Evolutionary conservation across 257 asterid genomes (phyloP), one percentile per base, ranked within the genome.

Genomic region (Gentiana macrophylla): DNA sequence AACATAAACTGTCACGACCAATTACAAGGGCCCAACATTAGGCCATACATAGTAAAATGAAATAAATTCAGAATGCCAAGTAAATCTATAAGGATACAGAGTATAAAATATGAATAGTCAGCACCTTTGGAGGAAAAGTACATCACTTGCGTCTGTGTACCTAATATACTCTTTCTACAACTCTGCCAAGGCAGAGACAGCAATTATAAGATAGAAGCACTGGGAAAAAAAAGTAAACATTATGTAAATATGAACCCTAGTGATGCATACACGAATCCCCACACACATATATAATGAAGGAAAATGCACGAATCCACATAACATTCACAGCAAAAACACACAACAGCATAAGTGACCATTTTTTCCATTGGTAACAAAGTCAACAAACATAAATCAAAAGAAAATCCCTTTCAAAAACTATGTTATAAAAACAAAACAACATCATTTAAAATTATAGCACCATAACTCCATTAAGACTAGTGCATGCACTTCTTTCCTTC

Each of bases 71-170:
- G 59, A 56, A 52, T 3, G 52, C 32, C 13, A 57, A 68, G 10
- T 35, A 51, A 63, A 61, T 46, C 24, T 48, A 32, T 45, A 48
- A 24, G 51, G 54, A 34, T 65, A 34, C 35, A 9, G 35, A 6
- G 35, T 13, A 37, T 45, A 43, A 51, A 44, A 41, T 60, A 24
- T 24, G 24, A 24, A 24, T 24, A 24, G 48, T 60, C 43, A 58
- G 55, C 63, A 86, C 96, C 90, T 82, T 70, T 77, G 7, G 94
- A 60, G 46, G 96, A 72, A 70, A 75, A 84, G 63, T 59, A 53
- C 64, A 76, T 62, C 35, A 75, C 59, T 65, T 70, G 84, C 46
- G 72, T 60, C 37, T 74, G 61, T 62, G 80, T 62, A 56, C 70
- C 86, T 37, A 72, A 67, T 51, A 77, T 59, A 56, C 78, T 86